A percentile compares a stretch with the other conserved stretches of the same genome.
Conservation (phyloP, 805 yeast species). For the Saccharomycopsis fodiens region DNA sequence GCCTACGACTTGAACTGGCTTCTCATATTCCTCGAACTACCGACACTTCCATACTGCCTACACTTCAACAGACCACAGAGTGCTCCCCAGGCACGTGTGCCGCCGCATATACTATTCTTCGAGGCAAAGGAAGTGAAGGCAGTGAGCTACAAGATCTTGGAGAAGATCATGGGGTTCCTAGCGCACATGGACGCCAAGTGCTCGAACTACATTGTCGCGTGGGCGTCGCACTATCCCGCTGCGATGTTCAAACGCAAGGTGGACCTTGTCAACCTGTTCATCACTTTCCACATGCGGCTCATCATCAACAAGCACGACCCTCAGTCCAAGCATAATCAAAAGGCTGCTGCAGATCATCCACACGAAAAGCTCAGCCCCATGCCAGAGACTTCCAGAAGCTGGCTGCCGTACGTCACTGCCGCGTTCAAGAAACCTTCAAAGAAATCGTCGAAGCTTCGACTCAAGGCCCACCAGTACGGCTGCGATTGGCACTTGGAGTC, state of each 20-base stretch:
- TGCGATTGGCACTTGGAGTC: slow-evolving; percentile 75
- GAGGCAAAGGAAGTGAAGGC: slow-evolving; percentile 46
- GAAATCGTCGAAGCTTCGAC: slow-evolving; percentile 21
- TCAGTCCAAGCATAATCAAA: not conserved
- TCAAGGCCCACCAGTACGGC: slow-evolving; percentile 55
- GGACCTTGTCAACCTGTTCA: slow-evolving; percentile 64
- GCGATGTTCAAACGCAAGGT: slow-evolving; percentile 44
- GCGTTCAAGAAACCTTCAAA: slow-evolving; percentile 9
- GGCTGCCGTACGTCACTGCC: not conserved
- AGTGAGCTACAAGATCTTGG: slow-evolving; percentile 60
- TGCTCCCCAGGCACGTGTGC: not conserved
- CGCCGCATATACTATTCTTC: slow-evolving; percentile 16
- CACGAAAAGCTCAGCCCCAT: slow-evolving; percentile 10
- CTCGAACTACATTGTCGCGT: slow-evolving; percentile 41
- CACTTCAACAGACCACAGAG: slow-evolving; percentile 22
- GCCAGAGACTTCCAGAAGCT: slow-evolving; percentile 3
- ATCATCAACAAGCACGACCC: slow-evolving; percentile 3
- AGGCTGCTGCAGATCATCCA: not conserved
- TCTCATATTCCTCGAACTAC: slow-evolving; percentile 61
- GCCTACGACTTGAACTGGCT: slow-evolving; percentile 49
- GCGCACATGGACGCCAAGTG: slow-evolving; percentile 38
- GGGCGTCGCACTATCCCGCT: slow-evolving; percentile 43
- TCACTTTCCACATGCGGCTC: slow-evolving; percentile 62
- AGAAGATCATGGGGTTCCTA: slow-evolving; percentile 61
- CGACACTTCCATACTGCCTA: slow-evolving; percentile 46